Evolutionary conservation across 768 basidiomycete genomes (phyloP).

Genomic region (Auricularia sp.): DNA sequence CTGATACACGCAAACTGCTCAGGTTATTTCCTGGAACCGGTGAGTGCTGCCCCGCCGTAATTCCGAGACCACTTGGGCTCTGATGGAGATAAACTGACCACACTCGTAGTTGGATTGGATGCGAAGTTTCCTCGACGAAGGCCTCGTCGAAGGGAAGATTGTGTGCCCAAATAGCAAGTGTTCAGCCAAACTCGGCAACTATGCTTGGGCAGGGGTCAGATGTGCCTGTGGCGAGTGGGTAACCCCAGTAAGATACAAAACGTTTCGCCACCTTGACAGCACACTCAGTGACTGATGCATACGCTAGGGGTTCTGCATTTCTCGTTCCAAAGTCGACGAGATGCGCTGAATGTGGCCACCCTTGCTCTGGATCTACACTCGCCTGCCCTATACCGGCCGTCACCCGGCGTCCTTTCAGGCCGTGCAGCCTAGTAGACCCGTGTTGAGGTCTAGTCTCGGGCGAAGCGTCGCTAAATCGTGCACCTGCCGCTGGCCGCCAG

Average conservation of each 20-base stretch:
- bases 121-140: slow-evolving; percentile 65
- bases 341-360: slow-evolving; percentile 19
- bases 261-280: not conserved
- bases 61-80: too few relatives aligned
- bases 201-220: slow-evolving; percentile 91
- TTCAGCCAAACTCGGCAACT: slow-evolving; percentile 84
- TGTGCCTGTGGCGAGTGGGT: slow-evolving; percentile 93
- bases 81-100: not conserved
- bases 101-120: slow-evolving; percentile 83
- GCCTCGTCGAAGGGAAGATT: slow-evolving; percentile 80
- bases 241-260: slow-evolving; percentile 52
- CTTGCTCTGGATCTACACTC: too few relatives aligned
- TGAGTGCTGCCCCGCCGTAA: slow-evolving; percentile 28
- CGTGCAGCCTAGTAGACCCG: too few relatives aligned
- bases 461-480: too few relatives aligned
- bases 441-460: too few relatives aligned
- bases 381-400: too few relatives aligned
- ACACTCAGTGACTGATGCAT: not conserved
- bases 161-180: slow-evolving; percentile 89
- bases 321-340: slow-evolving; percentile 46
- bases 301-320: slow-evolving; percentile 44
- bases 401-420: too few relatives aligned
- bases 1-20: slow-evolving; percentile 77
- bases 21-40: slow-evolving; percentile 94
- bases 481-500: too few relatives aligned